Percentiles rank a stretch among this genome's conserved stretches.
These are phyloP conservation scores for Penicillium paxilli DNA, from an alignment of 495 filamentous ascomycete species.

Conservation along the genomic window DNA sequence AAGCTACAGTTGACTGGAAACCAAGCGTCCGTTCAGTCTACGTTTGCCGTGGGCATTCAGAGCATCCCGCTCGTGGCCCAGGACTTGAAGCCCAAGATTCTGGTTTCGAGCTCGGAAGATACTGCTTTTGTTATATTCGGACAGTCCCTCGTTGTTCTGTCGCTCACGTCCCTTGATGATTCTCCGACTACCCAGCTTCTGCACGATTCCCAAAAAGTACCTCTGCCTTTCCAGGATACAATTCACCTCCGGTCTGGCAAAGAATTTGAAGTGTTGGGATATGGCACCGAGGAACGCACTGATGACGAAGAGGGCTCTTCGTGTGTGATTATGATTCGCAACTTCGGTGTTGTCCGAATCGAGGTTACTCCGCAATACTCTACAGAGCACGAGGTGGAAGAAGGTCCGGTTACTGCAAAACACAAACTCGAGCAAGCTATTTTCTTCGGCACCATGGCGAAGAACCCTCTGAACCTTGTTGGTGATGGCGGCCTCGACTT, in stretches of 20 bases:
- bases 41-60: conserved; percentile 26
- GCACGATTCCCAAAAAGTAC: conserved; percentile 55
- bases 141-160: conserved; percentile 72
- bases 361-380: conserved; percentile 37
- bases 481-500: conserved; percentile 63
- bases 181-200: conserved; percentile 70
- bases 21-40: conserved; percentile 29
- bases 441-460: conserved; percentile 78
- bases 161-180: conserved; percentile 58
- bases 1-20: conserved; percentile 29
- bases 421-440: conserved; percentile 92
- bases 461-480: conserved; percentile 79
- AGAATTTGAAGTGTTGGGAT: conserved; percentile 47
- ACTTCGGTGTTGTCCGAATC: conserved; percentile 78
- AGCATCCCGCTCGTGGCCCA: conserved; percentile 25
- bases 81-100: conserved; percentile 63
- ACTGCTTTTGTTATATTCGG: conserved; percentile 83
- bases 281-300: conserved; percentile 37
- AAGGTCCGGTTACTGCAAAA: conserved; percentile 65
- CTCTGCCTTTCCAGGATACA: conserved; percentile 75
- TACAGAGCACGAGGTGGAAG: conserved; percentile 27
- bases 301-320: conserved; percentile 54
- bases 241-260: conserved; percentile 74
- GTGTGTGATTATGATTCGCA: conserved; percentile 71
- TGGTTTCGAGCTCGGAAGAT: conserved; percentile 71